Evolutionary conservation across 139 green algal genomes (phyloP), one percentile per base, ranked within the genome.

Genomic region (Chlamydomonas applanata): DNA sequence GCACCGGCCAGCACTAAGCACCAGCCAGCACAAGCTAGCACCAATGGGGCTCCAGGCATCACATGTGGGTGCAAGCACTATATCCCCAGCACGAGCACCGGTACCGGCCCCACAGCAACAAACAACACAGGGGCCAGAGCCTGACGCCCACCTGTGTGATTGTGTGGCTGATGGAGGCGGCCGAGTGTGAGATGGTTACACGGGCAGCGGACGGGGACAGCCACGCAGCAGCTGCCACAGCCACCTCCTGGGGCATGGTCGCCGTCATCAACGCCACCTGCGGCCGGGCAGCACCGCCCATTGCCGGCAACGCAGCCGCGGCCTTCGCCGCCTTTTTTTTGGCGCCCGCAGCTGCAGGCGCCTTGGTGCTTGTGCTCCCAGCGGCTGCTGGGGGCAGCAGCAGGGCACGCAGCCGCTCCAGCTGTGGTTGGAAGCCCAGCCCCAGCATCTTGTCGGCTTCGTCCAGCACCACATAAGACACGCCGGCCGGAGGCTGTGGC

Each of bases 391-490:
- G 54, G 2, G 77, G 65, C 46, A 92, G 74, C 32, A 95, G 49
- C 72, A 91, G 46, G 0, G 1, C 68, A 14, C 67, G 74, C 70
- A 97, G 69, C 2, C 82, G 65, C 3, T 91, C 85, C 16, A 97
- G 71, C 77, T 97, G 90, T 13, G 88, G 82, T 69, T 80, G 34
- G 52, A 97, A 92, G 25, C 93, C 93, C 24, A 94, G 71, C 5
- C 74, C 79, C 62, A 97, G 83, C 92, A 97, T 95, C 76, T 94
- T 93, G 79, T 97, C 93, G 0, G 93, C 91, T 73, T 97, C 93
- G 59, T 97, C 93, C 52, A 97, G 72, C 29, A 95, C 92, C 27
- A 95, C 74, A 59, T 62, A 74, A 32, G 61, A 25, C 49, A 87
- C 74, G 33, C 63, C 40, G 49, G 7, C 27, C 66, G 27, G 24